Percentiles rank a stretch among this genome's conserved stretches.
phyloP scores from a whole-genome alignment of 176 grass and related monocot genomes.

The Carex myosuroides region DNA sequence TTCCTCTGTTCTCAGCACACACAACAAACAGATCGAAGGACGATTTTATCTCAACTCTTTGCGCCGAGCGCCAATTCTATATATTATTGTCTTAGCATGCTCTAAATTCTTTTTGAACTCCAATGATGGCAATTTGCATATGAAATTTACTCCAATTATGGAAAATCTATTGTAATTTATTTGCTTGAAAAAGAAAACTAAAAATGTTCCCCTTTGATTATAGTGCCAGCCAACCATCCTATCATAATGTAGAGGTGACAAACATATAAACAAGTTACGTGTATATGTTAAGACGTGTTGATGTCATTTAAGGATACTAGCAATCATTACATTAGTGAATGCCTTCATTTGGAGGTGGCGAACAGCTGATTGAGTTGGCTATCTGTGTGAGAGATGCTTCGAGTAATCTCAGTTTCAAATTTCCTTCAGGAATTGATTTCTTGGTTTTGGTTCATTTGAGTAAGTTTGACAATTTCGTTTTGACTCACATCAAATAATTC shows the following conservation, averaged over 20 bases:
- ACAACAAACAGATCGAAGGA: too few species aligned
- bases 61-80: not conserved
- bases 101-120: not conserved
- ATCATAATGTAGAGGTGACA: not conserved
- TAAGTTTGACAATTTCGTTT: not conserved
- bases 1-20: too few species aligned
- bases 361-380: not conserved
- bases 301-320: not conserved
- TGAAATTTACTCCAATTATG: not conserved
- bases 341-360: not conserved
- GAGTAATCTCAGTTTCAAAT: not conserved
- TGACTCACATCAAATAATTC: too few species aligned
- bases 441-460: not conserved
- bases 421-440: not conserved
- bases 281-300: too few species aligned
- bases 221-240: not conserved
- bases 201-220: not conserved
- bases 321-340: not conserved
- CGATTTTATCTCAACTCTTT: too few species aligned
- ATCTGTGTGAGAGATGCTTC: not conserved
- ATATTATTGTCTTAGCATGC: not conserved
- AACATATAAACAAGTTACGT: too few species aligned
- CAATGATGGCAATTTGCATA: not conserved
- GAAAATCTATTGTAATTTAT: not conserved
- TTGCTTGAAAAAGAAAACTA: not conserved